Base-by-base conservation (phyloP, 257 asterid genomes). In the Nicotiana undulata region DNA sequence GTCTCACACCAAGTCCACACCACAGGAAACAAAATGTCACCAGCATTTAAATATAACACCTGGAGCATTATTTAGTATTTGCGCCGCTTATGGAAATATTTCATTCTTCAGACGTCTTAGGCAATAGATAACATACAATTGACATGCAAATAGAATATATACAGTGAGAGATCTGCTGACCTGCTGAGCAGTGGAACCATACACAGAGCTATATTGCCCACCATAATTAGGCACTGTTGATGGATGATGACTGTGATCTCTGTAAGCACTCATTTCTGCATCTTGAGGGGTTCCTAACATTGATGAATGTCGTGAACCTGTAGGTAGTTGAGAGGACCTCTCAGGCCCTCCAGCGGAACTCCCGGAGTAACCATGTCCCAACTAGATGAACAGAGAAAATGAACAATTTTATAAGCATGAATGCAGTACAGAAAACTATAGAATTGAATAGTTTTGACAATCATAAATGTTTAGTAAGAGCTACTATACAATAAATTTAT, bases 181-280 rank as follows among this genome's bases (percentile, higher is more conserved):
- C 99, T 92, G 98, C 80, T 91, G 99, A 17, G 88, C 86, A 6
- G 93, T 60, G 11, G 98, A 91, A 65, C 93, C 92, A 81, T 93
- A 95, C 18, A 84, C 86, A 26, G 95, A 87, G 86, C 86, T 83
- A 77, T 93, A 95, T 86, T 93, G 96, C 75, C 93, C 97, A 2
- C 91, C 92, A 78, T 88, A 92, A 85, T 85, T 93, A 9, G 91
- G 86, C 56, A 63, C 91, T 26, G 90, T 77, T n/a, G 91, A 86
- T 31, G 91, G 86, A 56, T 89, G 88, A 81, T 87, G 91, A 63
- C 90, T 84, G 82, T 88, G 95, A 81, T 82, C 82, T 83, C 93
- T 87, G 74, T 85, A 90, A 26, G 91, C 92, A 80, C 93, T 82
- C 83, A 81, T 81, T 77, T 90, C 94, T 13, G 89, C 84, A 70